phyloP scores from a whole-genome alignment of 2,329 filamentous ascomycete species.

The Neofusicoccum kwambonambiense region DNA sequence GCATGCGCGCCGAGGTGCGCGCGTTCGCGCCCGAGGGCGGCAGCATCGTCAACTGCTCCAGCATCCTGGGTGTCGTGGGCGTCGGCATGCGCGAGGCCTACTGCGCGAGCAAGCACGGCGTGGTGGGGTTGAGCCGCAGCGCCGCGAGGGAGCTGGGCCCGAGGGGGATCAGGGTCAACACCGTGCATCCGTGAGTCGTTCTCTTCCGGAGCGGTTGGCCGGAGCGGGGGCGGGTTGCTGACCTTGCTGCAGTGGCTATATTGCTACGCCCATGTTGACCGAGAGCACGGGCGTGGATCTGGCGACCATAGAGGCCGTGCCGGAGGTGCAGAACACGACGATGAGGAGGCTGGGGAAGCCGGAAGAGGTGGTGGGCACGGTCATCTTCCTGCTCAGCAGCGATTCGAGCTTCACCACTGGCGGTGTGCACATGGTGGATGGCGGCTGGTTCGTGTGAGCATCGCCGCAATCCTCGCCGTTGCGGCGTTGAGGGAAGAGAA shows the following conservation, averaged over 20 bases:
- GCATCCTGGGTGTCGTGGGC: conserved; percentile 52
- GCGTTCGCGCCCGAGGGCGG: conserved; percentile 24
- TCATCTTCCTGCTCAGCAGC: conserved; percentile 49
- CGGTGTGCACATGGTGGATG: conserved; percentile 47
- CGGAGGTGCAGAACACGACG: conserved; percentile 26
- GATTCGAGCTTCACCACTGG: conserved; percentile 49
- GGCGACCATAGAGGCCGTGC: conserved; percentile 22
- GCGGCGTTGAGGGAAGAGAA: too few relatives aligned
- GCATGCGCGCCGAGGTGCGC: conserved; percentile 41
- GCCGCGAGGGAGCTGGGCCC: conserved; percentile 42
- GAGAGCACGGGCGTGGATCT: conserved; percentile 1
- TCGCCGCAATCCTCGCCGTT: too few relatives aligned
- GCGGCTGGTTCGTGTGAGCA: conserved; percentile 41
- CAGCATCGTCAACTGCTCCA: conserved; percentile 47
- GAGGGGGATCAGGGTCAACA: conserved; percentile 33
- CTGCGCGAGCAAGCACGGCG: conserved; percentile 40
- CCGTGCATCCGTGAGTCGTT: conserved; percentile 34
- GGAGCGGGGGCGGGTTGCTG: not conserved
- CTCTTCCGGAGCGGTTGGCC: not conserved
- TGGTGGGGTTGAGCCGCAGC: conserved; percentile 40
- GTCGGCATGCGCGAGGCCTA: conserved; percentile 37
- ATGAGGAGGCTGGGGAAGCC: conserved; percentile 28
- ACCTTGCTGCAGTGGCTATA: not conserved
- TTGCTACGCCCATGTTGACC: not conserved
- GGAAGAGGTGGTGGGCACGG: conserved; percentile 44